These are phyloP conservation scores for Fusarium mangiferae DNA, from an alignment of 2,329 filamentous ascomycete species.

Conservation along the genomic window DNA sequence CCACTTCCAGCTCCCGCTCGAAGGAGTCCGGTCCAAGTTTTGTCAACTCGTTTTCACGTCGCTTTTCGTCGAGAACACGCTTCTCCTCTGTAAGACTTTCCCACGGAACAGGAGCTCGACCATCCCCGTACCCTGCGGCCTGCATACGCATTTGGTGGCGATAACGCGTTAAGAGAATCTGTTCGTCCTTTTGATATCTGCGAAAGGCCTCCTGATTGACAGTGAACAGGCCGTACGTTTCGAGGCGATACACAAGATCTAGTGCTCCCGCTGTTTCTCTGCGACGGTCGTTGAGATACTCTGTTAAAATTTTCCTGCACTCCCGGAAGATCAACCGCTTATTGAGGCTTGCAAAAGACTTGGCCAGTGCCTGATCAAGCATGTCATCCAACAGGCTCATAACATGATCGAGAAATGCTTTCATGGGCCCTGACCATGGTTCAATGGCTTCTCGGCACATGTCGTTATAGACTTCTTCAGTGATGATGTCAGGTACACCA, in stretches of 20 bases:
- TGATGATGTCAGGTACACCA: conserved; percentile 68
- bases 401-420: conserved; percentile 59
- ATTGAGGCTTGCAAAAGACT: conserved; percentile 58
- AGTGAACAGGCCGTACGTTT: conserved; percentile 67
- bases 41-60: conserved; percentile 54
- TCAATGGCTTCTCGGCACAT: conserved; percentile 66
- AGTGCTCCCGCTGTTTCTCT: conserved; percentile 52
- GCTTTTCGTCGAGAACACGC: conserved; percentile 54
- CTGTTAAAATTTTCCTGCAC: conserved; percentile 54
- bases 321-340: conserved; percentile 62
- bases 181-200: conserved; percentile 58
- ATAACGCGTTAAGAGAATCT: conserved; percentile 56
- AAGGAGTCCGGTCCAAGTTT: conserved; percentile 69
- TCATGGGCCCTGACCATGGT: conserved; percentile 67
- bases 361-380: conserved; percentile 58
- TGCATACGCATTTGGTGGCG: conserved; percentile 62
- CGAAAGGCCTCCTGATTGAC: conserved; percentile 62
- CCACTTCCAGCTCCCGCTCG: conserved; percentile 67
- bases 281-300: conserved; percentile 56
- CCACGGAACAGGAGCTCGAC: conserved; percentile 51
- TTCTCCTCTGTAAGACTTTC: conserved; percentile 61
- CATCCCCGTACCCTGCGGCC: conserved; percentile 48
- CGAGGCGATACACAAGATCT: conserved; percentile 60
- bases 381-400: conserved; percentile 59
- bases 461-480: conserved; percentile 68